A percentile compares a stretch with the other conserved stretches of the same genome.
phyloP scores from a whole-genome alignment of 495 filamentous ascomycete species.

The Hyaloscypha bicolor region DNA sequence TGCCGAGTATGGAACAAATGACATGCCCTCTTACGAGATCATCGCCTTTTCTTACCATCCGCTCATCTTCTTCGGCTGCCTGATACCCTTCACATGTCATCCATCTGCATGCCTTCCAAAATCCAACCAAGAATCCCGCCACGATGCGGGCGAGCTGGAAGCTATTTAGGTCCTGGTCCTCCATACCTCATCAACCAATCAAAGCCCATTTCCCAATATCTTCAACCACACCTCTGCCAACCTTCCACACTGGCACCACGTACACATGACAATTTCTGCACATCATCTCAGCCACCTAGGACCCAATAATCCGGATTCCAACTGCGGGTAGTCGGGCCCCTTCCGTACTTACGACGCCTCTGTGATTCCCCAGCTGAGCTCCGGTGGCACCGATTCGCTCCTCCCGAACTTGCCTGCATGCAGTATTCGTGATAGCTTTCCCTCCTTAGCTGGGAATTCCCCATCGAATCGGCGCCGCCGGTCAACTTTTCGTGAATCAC shows the following conservation, averaged over 20 bases:
- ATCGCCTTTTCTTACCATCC: neutral
- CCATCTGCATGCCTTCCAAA: neutral
- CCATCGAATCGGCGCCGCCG: too few species aligned
- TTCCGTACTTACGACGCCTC: neutral
- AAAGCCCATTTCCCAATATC: neutral
- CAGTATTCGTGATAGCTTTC: neutral
- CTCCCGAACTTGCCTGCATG: too few species aligned
- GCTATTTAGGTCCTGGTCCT: neutral
- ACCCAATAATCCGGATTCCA: neutral
- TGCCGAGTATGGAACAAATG: neutral
- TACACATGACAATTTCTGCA: slow-evolving; percentile 10
- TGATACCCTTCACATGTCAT: neutral
- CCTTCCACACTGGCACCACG: neutral
- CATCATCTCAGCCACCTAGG: slow-evolving; percentile 1
- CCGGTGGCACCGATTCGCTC: slow-evolving; percentile 3
- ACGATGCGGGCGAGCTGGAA: neutral
- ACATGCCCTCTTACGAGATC: slow-evolving; percentile 1
- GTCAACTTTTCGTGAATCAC: too few species aligned
- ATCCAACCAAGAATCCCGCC: neutral
- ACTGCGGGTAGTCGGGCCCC: neutral
- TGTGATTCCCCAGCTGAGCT: slow-evolving; percentile 8
- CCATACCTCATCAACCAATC: slow-evolving; percentile 5
- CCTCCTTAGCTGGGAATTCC: neutral
- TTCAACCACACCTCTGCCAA: slow-evolving; percentile 3
- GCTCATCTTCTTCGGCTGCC: neutral